These are phyloP conservation scores for Xylariaceae sp. DNA, from an alignment of 2,329 filamentous ascomycete genomes.

Conservation along the genomic window DNA sequence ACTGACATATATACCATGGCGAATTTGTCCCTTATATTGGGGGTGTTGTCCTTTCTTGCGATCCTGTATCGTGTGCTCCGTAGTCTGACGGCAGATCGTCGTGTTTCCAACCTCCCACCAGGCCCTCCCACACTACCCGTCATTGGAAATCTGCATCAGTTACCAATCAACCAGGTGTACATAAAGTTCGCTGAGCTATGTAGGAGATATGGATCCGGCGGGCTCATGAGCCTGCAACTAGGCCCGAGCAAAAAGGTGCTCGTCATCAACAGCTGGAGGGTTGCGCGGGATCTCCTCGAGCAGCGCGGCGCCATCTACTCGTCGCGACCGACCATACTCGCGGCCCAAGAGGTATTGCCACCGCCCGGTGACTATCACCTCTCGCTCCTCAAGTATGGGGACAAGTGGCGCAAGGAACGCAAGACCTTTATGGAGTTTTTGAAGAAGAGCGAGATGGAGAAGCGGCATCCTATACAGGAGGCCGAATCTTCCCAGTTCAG, in stretches of 20 bases:
- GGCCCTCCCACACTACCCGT: constrained; percentile 18
- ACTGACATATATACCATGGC: too few relatives aligned
- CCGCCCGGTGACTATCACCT: constrained; percentile 19
- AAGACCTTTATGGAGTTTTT: constrained; percentile 19
- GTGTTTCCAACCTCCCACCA: constrained; percentile 16
- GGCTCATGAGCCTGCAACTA: constrained; percentile 19
- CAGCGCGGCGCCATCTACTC: constrained; percentile 22
- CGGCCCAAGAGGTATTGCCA: constrained; percentile 15
- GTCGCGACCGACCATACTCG: constrained; percentile 14
- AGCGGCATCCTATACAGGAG: constrained; percentile 15
- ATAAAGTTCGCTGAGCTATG: constrained; percentile 18
- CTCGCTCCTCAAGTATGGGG: constrained; percentile 15
- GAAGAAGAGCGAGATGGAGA: constrained; percentile 13
- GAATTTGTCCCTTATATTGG: background rate
- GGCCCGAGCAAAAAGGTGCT: constrained; percentile 17
- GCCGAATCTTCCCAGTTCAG: constrained; percentile 20
- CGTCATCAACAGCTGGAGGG: constrained; percentile 20
- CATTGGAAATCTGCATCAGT: constrained; percentile 23
- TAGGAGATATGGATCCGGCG: constrained; percentile 13
- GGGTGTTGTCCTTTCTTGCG: background rate
- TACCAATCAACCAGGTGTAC: constrained; percentile 14
- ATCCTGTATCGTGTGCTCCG: constrained; percentile 1
- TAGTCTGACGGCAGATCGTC: background rate
- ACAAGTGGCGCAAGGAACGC: constrained; percentile 18
- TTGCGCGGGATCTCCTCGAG: constrained; percentile 21